Base-by-base conservation (phyloP, 257 asterid genomes). In the Dorcoceras hygrometricum region DNA sequence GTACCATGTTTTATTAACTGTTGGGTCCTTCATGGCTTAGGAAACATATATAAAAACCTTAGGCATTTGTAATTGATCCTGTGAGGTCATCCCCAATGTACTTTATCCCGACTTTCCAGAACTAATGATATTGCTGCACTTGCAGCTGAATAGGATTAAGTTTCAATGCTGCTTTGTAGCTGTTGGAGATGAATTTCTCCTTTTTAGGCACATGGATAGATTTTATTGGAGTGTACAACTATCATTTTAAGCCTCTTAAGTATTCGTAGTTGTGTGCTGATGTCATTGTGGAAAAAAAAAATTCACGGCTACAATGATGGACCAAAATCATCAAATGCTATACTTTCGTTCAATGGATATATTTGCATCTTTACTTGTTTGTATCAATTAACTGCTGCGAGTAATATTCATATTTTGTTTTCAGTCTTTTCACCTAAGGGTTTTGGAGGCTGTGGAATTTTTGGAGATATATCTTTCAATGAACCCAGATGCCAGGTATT, bases 401-500 rank as follows among this genome's bases (percentile, higher is more conserved):
- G 70, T 28, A 36, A 2, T 43, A 43, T 59, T 63, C 25, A 18
- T 75, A 57, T 32, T 16, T 58, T 60, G 65, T 57, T 75, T 74
- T 70, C 91, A 94, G 98, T 73, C 79, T 22, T 77, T 84, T 68
- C 89, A 73, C 75, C 74, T 94, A 83, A 94, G 83, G 73, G 76
- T 86, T 68, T 70, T 81, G 77, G 96, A 90, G 80, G 98, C 98
- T 69, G 81, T 90, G 23, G 93, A 81, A 64, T 78, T 88, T 75
- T 79, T 94, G 79, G 96, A 87, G 77, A 78, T 79, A 66, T 94
- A 77, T 83, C 93, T 94, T 39, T 80, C 84, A 23, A 94, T 94
- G 99, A 81, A 83, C 73, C 99, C 98, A n/a, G 87, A 89, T 71
- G 22, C 82, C 71, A 89, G 96, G 98, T 91, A 82, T 53, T 63